phyloP scores from a whole-genome alignment of 2,329 filamentous ascomycete species.

The Oidium heveae region DNA sequence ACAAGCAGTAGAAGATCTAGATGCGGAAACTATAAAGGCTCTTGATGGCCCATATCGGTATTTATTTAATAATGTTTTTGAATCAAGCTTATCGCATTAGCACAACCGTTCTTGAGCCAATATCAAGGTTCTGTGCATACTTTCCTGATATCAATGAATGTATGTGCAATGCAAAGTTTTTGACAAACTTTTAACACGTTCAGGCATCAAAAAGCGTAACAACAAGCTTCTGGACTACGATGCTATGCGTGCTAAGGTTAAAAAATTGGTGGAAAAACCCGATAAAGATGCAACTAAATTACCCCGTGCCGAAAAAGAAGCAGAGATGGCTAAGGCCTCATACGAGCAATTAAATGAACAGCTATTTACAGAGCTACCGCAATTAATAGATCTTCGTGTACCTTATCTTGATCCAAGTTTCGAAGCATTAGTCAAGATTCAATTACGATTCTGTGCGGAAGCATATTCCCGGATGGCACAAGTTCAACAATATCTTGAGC shows the following conservation, averaged over 20 bases:
- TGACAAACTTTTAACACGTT: constrained; percentile 5
- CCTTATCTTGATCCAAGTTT: constrained; percentile 94
- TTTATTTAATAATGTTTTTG: constrained; percentile 1
- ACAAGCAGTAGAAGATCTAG: constrained; percentile 90
- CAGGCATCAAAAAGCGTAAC: constrained; percentile 88
- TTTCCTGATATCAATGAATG: constrained; percentile 98
- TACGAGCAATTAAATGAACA: constrained; percentile 98
- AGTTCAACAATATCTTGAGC: constrained; percentile 93
- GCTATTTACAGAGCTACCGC: constrained; percentile 72
- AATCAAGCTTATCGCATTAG: constrained; percentile 17
- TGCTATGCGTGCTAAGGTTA: constrained; percentile 80
- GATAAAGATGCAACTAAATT: constrained; percentile 97
- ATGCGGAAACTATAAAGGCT: constrained; percentile 95
- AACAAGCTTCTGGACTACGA: constrained; percentile 99
- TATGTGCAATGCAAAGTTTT: constrained; percentile 16
- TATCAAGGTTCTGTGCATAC: constrained; percentile 88
- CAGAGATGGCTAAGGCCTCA: constrained; percentile 73
- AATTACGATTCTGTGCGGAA: constrained; percentile 90
- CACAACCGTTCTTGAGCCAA: constrained; percentile 84
- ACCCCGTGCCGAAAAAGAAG: constrained; percentile 84
- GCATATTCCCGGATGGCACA: constrained; percentile 96
- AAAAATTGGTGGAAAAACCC: constrained; percentile 90
- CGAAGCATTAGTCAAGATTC: constrained; percentile 95
- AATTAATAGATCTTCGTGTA: constrained; percentile 87
- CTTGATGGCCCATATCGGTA: constrained; percentile 84